Conservation (phyloP, 257 asterid species). For the Scutellaria galericulata region DNA sequence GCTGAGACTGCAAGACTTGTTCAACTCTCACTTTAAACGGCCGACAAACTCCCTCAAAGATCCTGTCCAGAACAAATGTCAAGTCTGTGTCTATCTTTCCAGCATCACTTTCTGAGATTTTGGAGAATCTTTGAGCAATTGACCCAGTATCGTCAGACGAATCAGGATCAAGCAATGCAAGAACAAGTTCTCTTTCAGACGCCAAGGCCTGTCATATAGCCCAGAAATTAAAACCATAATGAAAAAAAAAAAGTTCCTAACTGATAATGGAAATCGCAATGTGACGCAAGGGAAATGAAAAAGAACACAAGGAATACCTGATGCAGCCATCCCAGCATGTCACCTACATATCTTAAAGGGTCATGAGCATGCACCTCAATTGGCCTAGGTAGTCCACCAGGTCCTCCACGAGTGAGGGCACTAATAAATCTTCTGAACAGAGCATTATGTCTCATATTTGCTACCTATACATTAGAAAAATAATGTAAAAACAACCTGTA, state of each 20-base stretch:
- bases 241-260: conserved; percentile 27
- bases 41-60: conserved; percentile 98
- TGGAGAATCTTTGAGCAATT: conserved; percentile 63
- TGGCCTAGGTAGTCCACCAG: conserved; percentile 98
- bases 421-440: conserved; percentile 96
- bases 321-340: conserved; percentile 99
- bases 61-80: conserved; percentile 92
- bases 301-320: conserved; percentile 54
- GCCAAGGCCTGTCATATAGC: conserved; percentile 79
- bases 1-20: conserved; percentile 98
- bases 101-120: conserved; percentile 52
- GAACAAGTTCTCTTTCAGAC: conserved; percentile 97
- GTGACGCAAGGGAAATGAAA: neutral
- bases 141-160: conserved; percentile 71
- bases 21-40: conserved; percentile 98
- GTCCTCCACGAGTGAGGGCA: conserved; percentile 99
- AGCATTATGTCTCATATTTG: conserved; percentile 99
- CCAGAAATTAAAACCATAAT: conserved; percentile 33
- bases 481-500: conserved; percentile 27
- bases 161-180: conserved; percentile 93
- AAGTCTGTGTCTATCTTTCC: conserved; percentile 80
- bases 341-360: conserved; percentile 97
- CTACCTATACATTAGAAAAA: conserved; percentile 59
- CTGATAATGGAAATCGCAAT: conserved; percentile 16
- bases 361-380: conserved; percentile 99